These are phyloP conservation scores for Byssothecium circinans DNA, from an alignment of 2,329 filamentous ascomycete species.

Conservation along the genomic window DNA sequence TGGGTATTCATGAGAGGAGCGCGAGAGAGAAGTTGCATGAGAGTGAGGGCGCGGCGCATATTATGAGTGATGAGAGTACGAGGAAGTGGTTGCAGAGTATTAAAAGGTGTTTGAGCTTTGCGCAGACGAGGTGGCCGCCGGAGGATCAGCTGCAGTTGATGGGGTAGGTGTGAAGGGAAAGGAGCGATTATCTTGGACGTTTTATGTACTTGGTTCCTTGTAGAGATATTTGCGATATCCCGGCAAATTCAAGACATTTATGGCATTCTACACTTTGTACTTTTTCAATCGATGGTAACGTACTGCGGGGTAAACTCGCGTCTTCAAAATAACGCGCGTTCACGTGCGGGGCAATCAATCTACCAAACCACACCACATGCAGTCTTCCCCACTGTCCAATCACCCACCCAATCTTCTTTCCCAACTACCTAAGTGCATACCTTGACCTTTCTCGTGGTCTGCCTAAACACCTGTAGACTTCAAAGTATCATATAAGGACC, in stretches of 20 bases:
- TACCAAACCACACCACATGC: not conserved
- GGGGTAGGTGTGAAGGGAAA: constrained; percentile 73
- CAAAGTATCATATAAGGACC: too few species aligned
- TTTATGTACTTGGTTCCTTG: not conserved
- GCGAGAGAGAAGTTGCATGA: constrained; percentile 94
- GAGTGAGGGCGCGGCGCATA: constrained; percentile 77
- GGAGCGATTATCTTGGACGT: not conserved
- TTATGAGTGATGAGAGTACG: constrained; percentile 95
- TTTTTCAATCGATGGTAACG: too few species aligned
- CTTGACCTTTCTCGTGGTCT: too few species aligned
- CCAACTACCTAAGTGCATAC: constrained; percentile 1
- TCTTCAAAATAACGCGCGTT: constrained; percentile 17
- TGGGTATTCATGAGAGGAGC: constrained; percentile 96
- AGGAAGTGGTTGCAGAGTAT: constrained; percentile 97
- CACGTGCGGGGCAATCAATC: constrained; percentile 26
- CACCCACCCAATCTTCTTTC: constrained; percentile 1
- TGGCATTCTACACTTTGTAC: too few species aligned
- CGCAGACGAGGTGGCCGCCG: constrained; percentile 94
- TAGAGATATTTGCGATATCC: too few species aligned
- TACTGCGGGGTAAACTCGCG: not conserved
- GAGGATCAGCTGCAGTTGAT: constrained; percentile 91
- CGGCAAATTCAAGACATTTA: too few species aligned
- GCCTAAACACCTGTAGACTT: too few species aligned
- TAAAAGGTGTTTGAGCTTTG: constrained; percentile 94
- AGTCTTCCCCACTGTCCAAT: too few species aligned